Percentiles rank a stretch among this genome's conserved stretches.
phyloP scores from a whole-genome alignment of 139 green algal species.

The Haematococcus sp. region DNA sequence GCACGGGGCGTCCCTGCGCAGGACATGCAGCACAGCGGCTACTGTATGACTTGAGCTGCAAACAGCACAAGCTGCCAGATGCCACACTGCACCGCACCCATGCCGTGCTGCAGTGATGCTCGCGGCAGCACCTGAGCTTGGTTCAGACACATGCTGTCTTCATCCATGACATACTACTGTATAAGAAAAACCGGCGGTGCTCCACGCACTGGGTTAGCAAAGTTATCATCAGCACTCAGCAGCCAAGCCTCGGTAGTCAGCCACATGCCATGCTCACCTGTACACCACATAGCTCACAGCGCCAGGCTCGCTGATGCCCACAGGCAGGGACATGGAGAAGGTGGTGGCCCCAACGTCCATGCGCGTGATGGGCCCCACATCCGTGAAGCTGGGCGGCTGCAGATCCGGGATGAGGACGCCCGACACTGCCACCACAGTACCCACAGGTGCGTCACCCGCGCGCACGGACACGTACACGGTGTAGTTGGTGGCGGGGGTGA shows the following conservation, averaged over 20 bases:
- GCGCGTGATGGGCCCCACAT: neutral
- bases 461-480: constrained; percentile 32
- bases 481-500: constrained; percentile 41
- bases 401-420: constrained; percentile 41
- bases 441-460: constrained; percentile 11
- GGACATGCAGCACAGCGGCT: constrained; percentile 23
- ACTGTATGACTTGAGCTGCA: too few species aligned
- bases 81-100: too few species aligned
- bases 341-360: neutral
- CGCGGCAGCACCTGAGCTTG: too few species aligned
- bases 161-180: too few species aligned
- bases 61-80: too few species aligned
- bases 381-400: constrained; percentile 30
- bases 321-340: constrained; percentile 28
- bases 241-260: too few species aligned
- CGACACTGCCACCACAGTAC: constrained; percentile 26
- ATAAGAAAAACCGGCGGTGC: too few species aligned
- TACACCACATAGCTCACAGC: constrained; percentile 36
- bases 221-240: too few species aligned
- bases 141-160: too few species aligned
- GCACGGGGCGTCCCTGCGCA: constrained; percentile 16
- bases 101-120: too few species aligned
- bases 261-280: too few species aligned
- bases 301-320: constrained; percentile 30
- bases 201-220: too few species aligned